phyloP scores from a whole-genome alignment of 352 stramenopile species.

The Halophytophthora polymorphica region DNA sequence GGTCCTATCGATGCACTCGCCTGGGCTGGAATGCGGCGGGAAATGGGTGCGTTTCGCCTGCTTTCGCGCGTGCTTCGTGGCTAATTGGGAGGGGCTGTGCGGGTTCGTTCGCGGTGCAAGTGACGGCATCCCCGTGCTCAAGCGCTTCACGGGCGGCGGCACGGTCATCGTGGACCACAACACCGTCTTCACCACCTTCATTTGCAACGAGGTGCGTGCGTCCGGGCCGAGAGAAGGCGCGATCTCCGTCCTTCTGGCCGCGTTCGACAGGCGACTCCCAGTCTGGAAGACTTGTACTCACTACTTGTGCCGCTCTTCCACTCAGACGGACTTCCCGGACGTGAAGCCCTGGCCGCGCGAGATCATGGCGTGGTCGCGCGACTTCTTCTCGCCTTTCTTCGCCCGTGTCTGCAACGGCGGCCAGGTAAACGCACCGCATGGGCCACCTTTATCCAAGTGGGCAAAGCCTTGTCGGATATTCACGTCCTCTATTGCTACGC shows the following conservation, averaged over 20 bases:
- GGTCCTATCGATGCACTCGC: background rate
- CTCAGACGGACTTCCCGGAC: constrained; percentile 58
- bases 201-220: constrained; percentile 71
- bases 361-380: constrained; percentile 92
- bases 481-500: background rate
- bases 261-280: background rate
- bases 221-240: background rate
- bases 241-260: background rate
- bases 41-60: constrained; percentile 1
- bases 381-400: constrained; percentile 82
- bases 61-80: background rate
- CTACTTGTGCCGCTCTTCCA: background rate
- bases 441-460: background rate
- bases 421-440: constrained; percentile 12
- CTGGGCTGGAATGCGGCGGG: background rate
- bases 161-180: constrained; percentile 96
- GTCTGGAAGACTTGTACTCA: background rate
- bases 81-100: background rate
- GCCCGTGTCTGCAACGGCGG: constrained; percentile 38
- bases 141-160: constrained; percentile 95
- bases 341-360: constrained; percentile 85
- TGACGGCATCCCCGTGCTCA: constrained; percentile 84
- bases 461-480: constrained; percentile 2
- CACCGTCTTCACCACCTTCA: constrained; percentile 92
- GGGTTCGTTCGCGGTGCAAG: constrained; percentile 22